These are phyloP conservation scores for Meyerozyma athensensis DNA, from an alignment of 1,139 yeast species.

Conservation along the genomic window DNA sequence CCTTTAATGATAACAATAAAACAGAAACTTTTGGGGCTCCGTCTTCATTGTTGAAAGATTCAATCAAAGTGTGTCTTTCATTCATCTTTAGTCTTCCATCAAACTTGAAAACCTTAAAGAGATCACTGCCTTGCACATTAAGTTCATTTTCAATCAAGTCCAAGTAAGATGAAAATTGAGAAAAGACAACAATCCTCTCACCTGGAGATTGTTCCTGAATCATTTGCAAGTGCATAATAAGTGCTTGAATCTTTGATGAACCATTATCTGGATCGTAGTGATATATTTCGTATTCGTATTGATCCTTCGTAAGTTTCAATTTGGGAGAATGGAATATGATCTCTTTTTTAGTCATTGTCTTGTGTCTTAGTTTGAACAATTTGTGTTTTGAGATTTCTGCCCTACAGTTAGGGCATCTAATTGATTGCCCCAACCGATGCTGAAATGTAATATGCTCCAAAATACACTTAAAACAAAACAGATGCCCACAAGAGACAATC, in stretches of 20 bases:
- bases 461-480: slow-evolving; percentile 73
- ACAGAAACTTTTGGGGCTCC: slow-evolving; percentile 41
- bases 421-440: slow-evolving; percentile 14
- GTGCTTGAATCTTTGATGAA: slow-evolving; percentile 74
- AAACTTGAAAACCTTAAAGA: slow-evolving; percentile 55
- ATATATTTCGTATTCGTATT: slow-evolving; percentile 30
- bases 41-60: slow-evolving; percentile 41
- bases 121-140: slow-evolving; percentile 32
- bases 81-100: slow-evolving; percentile 75
- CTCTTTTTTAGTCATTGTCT: slow-evolving; percentile 26
- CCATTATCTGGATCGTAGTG: slow-evolving; percentile 47
- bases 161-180: slow-evolving; percentile 82
- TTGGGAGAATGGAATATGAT: slow-evolving; percentile 28
- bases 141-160: slow-evolving; percentile 71
- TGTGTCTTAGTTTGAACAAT: slow-evolving; percentile 35
- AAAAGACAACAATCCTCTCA: slow-evolving; percentile 80
- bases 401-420: slow-evolving; percentile 63
- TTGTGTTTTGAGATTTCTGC: slow-evolving; percentile 37
- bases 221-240: slow-evolving; percentile 53
- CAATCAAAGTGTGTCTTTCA: slow-evolving; percentile 60
- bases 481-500: slow-evolving; percentile 77
- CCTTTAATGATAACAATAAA: slow-evolving; percentile 72
- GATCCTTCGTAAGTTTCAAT: slow-evolving; percentile 16
- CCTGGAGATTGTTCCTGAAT: slow-evolving; percentile 52
- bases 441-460: slow-evolving; percentile 61